Evolutionary conservation across 768 basidiomycete species (phyloP).

Genomic region (Podaxis sp.): DNA sequence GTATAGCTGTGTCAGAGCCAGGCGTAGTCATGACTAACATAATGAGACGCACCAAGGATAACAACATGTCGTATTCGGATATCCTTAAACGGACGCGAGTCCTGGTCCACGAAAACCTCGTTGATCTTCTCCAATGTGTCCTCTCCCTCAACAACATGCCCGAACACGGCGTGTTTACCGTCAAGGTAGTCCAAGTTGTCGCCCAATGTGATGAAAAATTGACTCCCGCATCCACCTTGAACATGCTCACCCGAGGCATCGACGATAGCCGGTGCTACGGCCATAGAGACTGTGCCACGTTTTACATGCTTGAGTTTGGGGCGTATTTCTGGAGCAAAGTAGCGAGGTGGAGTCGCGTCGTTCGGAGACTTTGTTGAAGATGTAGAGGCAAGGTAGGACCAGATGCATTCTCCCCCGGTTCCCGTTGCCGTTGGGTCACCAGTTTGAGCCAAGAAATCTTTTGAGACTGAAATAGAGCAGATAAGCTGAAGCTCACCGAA

Average conservation of each 20-base stretch:
- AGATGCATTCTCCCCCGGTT: conserved; percentile 88
- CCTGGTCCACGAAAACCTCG: conserved; percentile 85
- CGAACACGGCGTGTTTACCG: conserved; percentile 90
- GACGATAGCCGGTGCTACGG: conserved; percentile 74
- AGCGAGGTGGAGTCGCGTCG: conserved; percentile 52
- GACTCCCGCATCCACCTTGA: conserved; percentile 79
- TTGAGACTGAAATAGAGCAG: conserved; percentile 63
- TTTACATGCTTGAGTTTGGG: conserved; percentile 80
- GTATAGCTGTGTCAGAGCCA: background rate
- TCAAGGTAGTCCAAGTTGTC: conserved; percentile 95
- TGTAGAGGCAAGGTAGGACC: conserved; percentile 64
- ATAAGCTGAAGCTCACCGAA: background rate
- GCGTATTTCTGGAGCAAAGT: conserved; percentile 82
- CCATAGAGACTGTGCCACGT: conserved; percentile 96
- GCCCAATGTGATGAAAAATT: conserved; percentile 94
- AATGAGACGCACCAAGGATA: conserved; percentile 65
- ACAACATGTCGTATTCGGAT: conserved; percentile 94
- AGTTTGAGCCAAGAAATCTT: conserved; percentile 93
- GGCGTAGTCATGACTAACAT: background rate
- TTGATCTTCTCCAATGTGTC: conserved; percentile 93
- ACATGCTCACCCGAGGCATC: conserved; percentile 39
- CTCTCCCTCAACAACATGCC: conserved; percentile 90
- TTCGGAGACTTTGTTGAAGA: conserved; percentile 27
- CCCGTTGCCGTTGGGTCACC: conserved; percentile 98
- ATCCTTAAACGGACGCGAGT: conserved; percentile 91